Percentiles rank a stretch among this genome's conserved stretches.
These are phyloP conservation scores for Cryptococcus sp. DNA, from an alignment of 1,284 basidiomycete species.

Conservation along the genomic window DNA sequence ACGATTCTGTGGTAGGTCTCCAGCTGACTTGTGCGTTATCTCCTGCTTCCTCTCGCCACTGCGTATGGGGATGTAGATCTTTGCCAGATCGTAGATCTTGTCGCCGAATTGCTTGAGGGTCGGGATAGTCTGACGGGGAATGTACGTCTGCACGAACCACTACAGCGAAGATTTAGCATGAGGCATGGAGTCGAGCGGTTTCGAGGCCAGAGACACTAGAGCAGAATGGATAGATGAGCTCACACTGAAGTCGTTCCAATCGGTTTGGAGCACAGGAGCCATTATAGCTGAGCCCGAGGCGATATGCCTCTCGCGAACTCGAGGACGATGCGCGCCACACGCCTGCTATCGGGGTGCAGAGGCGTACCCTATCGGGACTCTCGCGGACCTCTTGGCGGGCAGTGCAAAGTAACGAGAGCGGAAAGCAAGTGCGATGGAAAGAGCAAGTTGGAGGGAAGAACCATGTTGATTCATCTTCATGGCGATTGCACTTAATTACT, in stretches of 20 bases:
- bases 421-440: no score
- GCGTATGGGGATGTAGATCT: conserved; percentile 24
- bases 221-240: conserved; percentile 6
- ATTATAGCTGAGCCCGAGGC: conserved; percentile 1
- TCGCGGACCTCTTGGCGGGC: not conserved
- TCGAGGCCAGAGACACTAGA: not conserved
- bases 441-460: no score
- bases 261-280: conserved; percentile 10
- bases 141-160: conserved; percentile 34
- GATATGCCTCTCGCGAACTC: not conserved
- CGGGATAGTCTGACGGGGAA: conserved; percentile 37
- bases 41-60: conserved; percentile 42
- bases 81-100: conserved; percentile 17
- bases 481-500: not conserved
- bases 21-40: conserved; percentile 41
- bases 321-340: not conserved
- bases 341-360: not conserved
- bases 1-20: not conserved
- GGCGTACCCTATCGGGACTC: not conserved
- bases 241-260: conserved; percentile 38
- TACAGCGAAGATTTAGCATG: conserved; percentile 5
- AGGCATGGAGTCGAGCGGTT: not conserved
- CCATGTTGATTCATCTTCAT: not conserved
- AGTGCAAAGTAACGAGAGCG: no score
- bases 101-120: conserved; percentile 33